These are phyloP conservation scores for Pseudotsuga menziesii DNA, from an alignment of 75 land plant genomes.

Conservation along the genomic window DNA sequence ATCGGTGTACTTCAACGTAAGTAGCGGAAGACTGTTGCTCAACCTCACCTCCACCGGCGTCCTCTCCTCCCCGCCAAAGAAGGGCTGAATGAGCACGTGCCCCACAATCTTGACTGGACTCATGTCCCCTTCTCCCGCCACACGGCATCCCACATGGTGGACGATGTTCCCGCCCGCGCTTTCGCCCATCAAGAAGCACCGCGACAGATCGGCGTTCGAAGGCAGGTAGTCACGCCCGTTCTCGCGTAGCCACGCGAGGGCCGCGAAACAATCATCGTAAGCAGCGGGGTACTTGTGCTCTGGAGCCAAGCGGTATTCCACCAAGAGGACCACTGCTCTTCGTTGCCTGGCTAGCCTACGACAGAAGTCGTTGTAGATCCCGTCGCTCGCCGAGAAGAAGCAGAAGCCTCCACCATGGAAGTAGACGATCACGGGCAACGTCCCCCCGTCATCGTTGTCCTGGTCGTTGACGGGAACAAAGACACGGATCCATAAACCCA, in stretches of 20 bases:
- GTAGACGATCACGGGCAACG: constrained; percentile 60
- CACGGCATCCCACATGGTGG: constrained; percentile 40
- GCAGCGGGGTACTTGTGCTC: constrained; percentile 61
- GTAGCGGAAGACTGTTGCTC: constrained; percentile 60
- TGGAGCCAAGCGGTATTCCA: constrained; percentile 71
- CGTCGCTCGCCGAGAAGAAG: constrained; percentile 27
- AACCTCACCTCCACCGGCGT: constrained; percentile 60
- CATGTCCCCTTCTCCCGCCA: constrained; percentile 14
- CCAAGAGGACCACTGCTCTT: constrained; percentile 54
- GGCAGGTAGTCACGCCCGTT: neutral
- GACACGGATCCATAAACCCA: constrained; percentile 56
- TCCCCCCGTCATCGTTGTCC: neutral
- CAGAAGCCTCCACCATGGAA: constrained; percentile 91
- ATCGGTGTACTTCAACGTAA: constrained; percentile 60
- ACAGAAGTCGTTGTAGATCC: constrained; percentile 43
- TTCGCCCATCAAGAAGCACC: constrained; percentile 54
- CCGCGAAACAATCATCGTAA: constrained; percentile 65
- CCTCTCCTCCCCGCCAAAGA: constrained; percentile 72
- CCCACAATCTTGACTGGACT: constrained; percentile 42
- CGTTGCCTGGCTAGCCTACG: constrained; percentile 40
- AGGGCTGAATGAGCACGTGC: constrained; percentile 60
- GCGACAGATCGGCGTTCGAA: constrained; percentile 17
- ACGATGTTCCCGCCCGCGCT: constrained; percentile 63
- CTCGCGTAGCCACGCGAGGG: constrained; percentile 31
- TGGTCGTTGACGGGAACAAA: constrained; percentile 31